Base-by-base conservation (phyloP, 2,329 filamentous ascomycete genomes). In the Botrytis paeoniae region DNA sequence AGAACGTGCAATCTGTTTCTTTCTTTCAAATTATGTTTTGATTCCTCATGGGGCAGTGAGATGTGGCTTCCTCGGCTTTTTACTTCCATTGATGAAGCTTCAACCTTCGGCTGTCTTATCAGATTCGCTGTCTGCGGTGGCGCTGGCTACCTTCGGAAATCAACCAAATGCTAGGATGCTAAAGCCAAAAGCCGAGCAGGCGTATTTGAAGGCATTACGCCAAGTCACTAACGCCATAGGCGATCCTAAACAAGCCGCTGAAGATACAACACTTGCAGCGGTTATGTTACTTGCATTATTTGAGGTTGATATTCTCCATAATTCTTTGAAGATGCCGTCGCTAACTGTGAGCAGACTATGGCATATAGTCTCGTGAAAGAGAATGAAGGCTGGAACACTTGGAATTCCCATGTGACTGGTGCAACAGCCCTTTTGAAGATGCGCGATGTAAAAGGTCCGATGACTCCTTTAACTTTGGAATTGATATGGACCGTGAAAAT, bases 11-110 rank as follows among this genome's bases (percentile, higher is more conserved):
- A 61, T 72, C 35, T 69, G 70, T 39, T 72, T 72, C 41, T 69
- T 72, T 25, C 54, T 72, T 51, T 43, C 70, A 9, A 72, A 72
- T n/a, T 72, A 72, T n/a, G 70, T 72, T 48, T 60, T 72, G 25
- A 60, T 69, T n/a, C 63, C 63, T 32, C 70, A 69, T n/a, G 70
- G 70, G 5, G 18, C 25, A 22, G 43, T 72, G 37, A 69, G 20
- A 61, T 41, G 29, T 39, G 70, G 70, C 25, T 72, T 72, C 29
- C 70, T 72, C 25, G 51, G 63, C 12, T 72, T 72, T 37, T 41
- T 72, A 51, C 62, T 72, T 35, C 70, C 70, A 25, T 39, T 72
- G 54, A 72, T 72, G 63, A 69, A 66, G 48, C 57, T 69, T 48
- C 14, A 43, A 37, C 70, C 70, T 9, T 72, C 70, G 12, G 35